These are phyloP conservation scores for Ramaria rubella DNA, from an alignment of 768 basidiomycete genomes.

Conservation along the genomic window DNA sequence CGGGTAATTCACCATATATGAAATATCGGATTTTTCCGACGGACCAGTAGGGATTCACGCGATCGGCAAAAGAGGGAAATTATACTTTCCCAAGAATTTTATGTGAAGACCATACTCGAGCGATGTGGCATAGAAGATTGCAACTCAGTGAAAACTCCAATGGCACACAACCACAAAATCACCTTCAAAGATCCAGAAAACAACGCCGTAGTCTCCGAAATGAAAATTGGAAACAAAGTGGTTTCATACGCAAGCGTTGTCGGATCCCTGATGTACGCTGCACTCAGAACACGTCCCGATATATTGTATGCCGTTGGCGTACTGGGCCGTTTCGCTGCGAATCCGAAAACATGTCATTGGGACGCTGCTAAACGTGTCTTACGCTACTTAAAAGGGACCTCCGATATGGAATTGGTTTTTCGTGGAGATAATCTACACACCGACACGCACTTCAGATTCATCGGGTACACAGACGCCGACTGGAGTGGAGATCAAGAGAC, in stretches of 20 bases:
- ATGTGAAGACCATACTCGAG: conserved; percentile 20
- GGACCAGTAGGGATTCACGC: too few relatives aligned
- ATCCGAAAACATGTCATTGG: conserved; percentile 14
- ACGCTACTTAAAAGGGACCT: too few relatives aligned
- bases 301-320: conserved; percentile 6
- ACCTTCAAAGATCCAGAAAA: background rate
- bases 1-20: too few relatives aligned
- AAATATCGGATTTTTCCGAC: too few relatives aligned
- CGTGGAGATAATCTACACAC: too few relatives aligned
- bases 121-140: conserved; percentile 23
- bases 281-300: conserved; percentile 14
- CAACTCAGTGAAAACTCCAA: conserved; percentile 25
- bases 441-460: too few relatives aligned
- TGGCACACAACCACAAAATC: conserved; percentile 16
- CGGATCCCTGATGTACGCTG: too few relatives aligned
- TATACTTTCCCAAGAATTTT: too few relatives aligned
- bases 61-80: conserved; percentile 15
- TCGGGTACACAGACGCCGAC: too few relatives aligned
- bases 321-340: conserved; percentile 9
- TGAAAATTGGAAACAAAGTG: background rate
- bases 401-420: conserved; percentile 4
- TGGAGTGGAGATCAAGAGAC: too few relatives aligned
- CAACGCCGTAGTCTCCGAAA: background rate
- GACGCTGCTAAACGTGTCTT: conserved; percentile 10
- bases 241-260: too few relatives aligned